Base-by-base conservation (phyloP, 192 early-diverging fungal species). In the Phlyctochytrium bullatum region DNA sequence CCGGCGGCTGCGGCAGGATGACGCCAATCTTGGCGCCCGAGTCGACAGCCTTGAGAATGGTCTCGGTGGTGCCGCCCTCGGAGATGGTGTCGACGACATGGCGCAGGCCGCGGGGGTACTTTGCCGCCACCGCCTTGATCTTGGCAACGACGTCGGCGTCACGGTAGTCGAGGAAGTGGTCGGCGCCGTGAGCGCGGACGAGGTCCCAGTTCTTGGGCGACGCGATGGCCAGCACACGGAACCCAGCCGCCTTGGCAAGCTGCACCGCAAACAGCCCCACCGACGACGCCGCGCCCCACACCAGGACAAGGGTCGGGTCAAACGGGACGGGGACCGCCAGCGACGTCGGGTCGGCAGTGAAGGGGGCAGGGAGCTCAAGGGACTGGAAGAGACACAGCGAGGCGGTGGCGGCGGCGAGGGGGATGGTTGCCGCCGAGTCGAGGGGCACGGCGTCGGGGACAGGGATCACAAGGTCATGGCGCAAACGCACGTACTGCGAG, bases 391-490 rank as follows among this genome's bases (percentile, higher is more conserved):
- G 40, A 47, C 6, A 47, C 20, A 14, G 40, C 20, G 6, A 47
- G 54, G 54, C 25, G 6, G 54, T 57, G 14, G 20, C 54, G 4
- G 20, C 62, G 20, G 65, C 68, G 0, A 70, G 50, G 1, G 34
- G 34, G 0, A 65, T 2, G 14, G 68, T 64, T 6, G 68, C 60
- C 25, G 40, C 61, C 36, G 29, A 23, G 16, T 70, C 68, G 33
- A 70, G 61, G n/a, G 68, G 31, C 31, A 66, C 12, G 62, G 24
- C 65, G 30, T 66, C 62, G 27, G 68, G 62, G 24, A 65, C n/a
- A 1, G 20, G n/a, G 0, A 31, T n/a, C 4, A 31, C 60, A 17
- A 53, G 27, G 28, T n/a, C 35, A 3, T 24, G 25, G 20, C 4
- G 28, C 23, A 61, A 27, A 1, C 40, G 27, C 6, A 47, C 60